A percentile compares a stretch with the other conserved stretches of the same genome.
Evolutionary conservation across 2,329 filamentous ascomycete genomes (phyloP).

Genomic region (Sphaerulina vaccinii): DNA sequence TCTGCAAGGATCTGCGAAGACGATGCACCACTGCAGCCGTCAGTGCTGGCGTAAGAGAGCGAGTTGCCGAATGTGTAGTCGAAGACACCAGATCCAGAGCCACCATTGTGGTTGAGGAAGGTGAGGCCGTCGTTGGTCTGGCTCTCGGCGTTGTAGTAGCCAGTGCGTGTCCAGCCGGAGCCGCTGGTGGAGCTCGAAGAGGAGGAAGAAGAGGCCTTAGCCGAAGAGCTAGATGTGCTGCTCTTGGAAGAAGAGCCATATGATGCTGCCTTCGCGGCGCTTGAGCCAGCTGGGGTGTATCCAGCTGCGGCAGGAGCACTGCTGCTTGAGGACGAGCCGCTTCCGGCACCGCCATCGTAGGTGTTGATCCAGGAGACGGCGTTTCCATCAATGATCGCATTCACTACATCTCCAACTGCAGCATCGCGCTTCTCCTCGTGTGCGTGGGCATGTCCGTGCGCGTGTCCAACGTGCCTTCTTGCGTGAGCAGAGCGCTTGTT

Average conservation of each 20-base stretch:
- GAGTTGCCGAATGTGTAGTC: constrained; percentile 58
- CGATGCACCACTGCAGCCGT: constrained; percentile 48
- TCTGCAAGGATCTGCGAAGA: constrained; percentile 53
- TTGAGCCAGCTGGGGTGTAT: neutral
- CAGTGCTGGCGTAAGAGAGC: constrained; percentile 53
- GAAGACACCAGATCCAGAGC: constrained; percentile 55
- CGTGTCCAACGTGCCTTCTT: constrained; percentile 41
- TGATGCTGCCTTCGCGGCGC: neutral
- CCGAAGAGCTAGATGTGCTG: constrained; percentile 12
- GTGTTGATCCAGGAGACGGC: constrained; percentile 60
- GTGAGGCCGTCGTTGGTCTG: constrained; percentile 53
- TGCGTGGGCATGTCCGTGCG: constrained; percentile 50
- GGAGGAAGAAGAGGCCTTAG: constrained; percentile 20
- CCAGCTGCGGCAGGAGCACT: neutral
- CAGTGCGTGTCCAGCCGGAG: constrained; percentile 36
- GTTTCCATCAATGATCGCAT: constrained; percentile 59
- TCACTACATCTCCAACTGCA: constrained; percentile 51
- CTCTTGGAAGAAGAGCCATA: neutral
- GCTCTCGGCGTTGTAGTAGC: constrained; percentile 38
- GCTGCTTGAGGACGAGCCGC: constrained; percentile 18
- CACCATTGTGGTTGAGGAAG: constrained; percentile 60
- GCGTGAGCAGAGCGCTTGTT: constrained; percentile 25
- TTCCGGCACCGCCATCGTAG: constrained; percentile 43
- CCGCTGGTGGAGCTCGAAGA: constrained; percentile 26
- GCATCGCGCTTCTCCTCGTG: constrained; percentile 45